A percentile compares a stretch with the other conserved stretches of the same genome.
phyloP scores from a whole-genome alignment of 352 stramenopile species.

The Pythium dissotocum region DNA sequence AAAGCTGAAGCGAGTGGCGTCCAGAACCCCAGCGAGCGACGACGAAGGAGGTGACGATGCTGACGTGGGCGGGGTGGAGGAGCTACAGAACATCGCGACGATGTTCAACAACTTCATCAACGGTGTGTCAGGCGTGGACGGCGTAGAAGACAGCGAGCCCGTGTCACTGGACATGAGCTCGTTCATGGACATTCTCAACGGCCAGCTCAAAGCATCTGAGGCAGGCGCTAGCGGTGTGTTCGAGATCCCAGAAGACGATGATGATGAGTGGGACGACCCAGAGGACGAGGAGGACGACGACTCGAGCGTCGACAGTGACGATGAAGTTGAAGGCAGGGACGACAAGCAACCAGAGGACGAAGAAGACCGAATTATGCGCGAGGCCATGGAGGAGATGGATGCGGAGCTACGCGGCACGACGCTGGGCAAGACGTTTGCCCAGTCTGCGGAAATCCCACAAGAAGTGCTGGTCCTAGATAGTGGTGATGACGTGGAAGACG shows the following conservation, averaged over 20 bases:
- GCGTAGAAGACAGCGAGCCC: slow-evolving; percentile 53
- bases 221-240: neutral
- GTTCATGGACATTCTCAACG: slow-evolving; percentile 69
- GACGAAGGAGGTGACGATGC: slow-evolving; percentile 1
- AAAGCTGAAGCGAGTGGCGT: slow-evolving; percentile 38
- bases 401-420: slow-evolving; percentile 54
- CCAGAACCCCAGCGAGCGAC: neutral
- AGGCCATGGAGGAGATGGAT: slow-evolving; percentile 81
- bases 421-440: slow-evolving; percentile 60
- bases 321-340: slow-evolving; percentile 20
- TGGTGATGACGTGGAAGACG: slow-evolving; percentile 12
- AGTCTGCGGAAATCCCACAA: slow-evolving; percentile 11
- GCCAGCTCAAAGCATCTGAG: neutral
- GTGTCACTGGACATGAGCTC: slow-evolving; percentile 70
- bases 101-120: slow-evolving; percentile 82
- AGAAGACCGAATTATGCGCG: slow-evolving; percentile 43
- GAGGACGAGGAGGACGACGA: slow-evolving; percentile 27
- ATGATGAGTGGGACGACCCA: slow-evolving; percentile 19
- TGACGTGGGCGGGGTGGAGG: slow-evolving; percentile 45
- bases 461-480: neutral
- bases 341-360: slow-evolving; percentile 34
- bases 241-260: slow-evolving; percentile 25
- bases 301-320: slow-evolving; percentile 35
- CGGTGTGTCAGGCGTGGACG: slow-evolving; percentile 60
- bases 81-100: slow-evolving; percentile 64